Base-by-base conservation (phyloP, 495 filamentous ascomycete species). In the Glutinoglossum americanum region DNA sequence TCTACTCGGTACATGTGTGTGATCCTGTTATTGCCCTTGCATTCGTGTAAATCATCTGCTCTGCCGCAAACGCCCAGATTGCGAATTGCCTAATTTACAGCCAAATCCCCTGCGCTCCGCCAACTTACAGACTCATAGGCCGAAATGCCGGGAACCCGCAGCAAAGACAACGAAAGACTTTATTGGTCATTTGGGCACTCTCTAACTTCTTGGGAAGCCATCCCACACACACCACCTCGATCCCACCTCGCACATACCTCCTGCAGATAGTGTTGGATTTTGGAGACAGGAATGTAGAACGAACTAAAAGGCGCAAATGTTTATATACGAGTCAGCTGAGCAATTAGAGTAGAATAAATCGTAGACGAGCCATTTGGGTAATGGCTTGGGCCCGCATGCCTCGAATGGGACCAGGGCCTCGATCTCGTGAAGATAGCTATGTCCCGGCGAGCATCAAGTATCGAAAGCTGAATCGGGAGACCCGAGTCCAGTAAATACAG, bases 61-160 rank as follows among this genome's bases (percentile, higher is more conserved):
- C 49, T 53, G 49, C 49, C 49, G 49, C 49, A 53, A 53, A 53
- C 49, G 49, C 49, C 47, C 49, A 53, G 28, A 19, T 30, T 53
- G 25, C 41, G 3, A 6, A 27, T 53, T 49, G 49, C 49, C 49
- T 30, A 32, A 53, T 30, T 53, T 53, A 32, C 19, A 9, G 8
- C 23, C 26, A 13, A 53, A 15, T 53, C 13, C 49, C 44, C 26
- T 53, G 26, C 49, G 25, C 17, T 27, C 49, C 17, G 23, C 49
- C 23, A 51, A n/a, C 26, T 25, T n/a, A 51, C 47, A 28, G 21
- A 13, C 5, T 26, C 26, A 9, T 26, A 51, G 21, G 26, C 15
- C 15, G 26, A 28, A 51, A 15, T 25, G 47, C 6, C 49, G 49
- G 49, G 11, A 53, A 17, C 15, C 49, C 26, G 49, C 49, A 53